Percentiles rank a stretch among this genome's conserved stretches.
phyloP scores from a whole-genome alignment of 2,329 filamentous ascomycete species.

The Purpureocillium takamizusanense region DNA sequence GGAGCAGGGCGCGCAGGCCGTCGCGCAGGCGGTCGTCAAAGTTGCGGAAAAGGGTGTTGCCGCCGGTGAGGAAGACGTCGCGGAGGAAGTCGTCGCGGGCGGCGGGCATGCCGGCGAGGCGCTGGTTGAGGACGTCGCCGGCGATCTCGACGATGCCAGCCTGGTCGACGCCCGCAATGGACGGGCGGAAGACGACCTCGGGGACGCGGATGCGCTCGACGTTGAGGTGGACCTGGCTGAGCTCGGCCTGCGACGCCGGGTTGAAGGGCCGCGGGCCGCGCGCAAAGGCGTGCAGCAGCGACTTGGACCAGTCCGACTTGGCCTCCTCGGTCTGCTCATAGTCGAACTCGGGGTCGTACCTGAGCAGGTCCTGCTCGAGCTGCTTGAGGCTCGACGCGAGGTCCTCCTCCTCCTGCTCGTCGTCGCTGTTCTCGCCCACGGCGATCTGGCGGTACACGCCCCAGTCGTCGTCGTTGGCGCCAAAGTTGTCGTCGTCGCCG shows the following conservation, averaged over 20 bases:
- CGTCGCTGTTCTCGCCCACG: slow-evolving; percentile 71
- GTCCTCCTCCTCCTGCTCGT: slow-evolving; percentile 90
- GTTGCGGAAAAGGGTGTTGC: slow-evolving; percentile 75
- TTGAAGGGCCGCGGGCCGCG: slow-evolving; percentile 85
- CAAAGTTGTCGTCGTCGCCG: slow-evolving; percentile 91
- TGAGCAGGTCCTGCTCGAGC: slow-evolving; percentile 76
- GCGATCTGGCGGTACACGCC: slow-evolving; percentile 91
- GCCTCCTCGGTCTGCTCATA: slow-evolving; percentile 89
- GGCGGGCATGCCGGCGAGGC: slow-evolving; percentile 50
- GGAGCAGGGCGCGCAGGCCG: slow-evolving; percentile 65
- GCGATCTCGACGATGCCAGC: slow-evolving; percentile 89
- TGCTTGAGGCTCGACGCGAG: slow-evolving; percentile 62
- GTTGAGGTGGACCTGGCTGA: slow-evolving; percentile 87
- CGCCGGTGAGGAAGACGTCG: slow-evolving; percentile 92
- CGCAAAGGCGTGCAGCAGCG: slow-evolving; percentile 79
- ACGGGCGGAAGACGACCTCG: slow-evolving; percentile 86
- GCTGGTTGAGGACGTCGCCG: slow-evolving; percentile 78
- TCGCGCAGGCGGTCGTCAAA: slow-evolving; percentile 75
- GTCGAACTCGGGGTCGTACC: slow-evolving; percentile 80
- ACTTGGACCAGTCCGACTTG: slow-evolving; percentile 92
- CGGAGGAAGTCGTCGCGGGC: slow-evolving; percentile 62
- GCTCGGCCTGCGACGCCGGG: slow-evolving; percentile 65
- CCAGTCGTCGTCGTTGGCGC: slow-evolving; percentile 96
- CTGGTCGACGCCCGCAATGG: slow-evolving; percentile 87
- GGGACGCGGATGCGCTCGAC: slow-evolving; percentile 92